These are phyloP conservation scores for Zymoseptoria tritici DNA, from an alignment of 2,329 filamentous ascomycete genomes.

Conservation along the genomic window DNA sequence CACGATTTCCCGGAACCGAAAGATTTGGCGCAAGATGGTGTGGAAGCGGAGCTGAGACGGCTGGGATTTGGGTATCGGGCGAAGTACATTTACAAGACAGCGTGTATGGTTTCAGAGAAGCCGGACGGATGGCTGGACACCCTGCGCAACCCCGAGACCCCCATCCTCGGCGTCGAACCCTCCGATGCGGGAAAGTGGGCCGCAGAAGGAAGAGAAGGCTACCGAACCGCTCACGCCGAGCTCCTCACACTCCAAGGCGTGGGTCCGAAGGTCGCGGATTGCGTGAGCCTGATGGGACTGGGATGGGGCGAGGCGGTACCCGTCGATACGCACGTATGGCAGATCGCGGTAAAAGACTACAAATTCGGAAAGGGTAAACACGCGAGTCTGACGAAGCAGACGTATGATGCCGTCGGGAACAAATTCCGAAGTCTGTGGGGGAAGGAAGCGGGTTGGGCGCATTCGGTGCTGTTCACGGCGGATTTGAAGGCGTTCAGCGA, in stretches of 20 bases:
- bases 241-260: slow-evolving; percentile 77
- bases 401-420: slow-evolving; percentile 83
- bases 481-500: slow-evolving; percentile 81
- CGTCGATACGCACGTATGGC: slow-evolving; percentile 97
- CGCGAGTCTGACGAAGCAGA: slow-evolving; percentile 78
- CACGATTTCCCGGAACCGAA: slow-evolving; percentile 80
- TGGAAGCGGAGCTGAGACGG: slow-evolving; percentile 71
- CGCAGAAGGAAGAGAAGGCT: slow-evolving; percentile 54
- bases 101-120: slow-evolving; percentile 64
- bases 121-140: slow-evolving; percentile 64
- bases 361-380: slow-evolving; percentile 76
- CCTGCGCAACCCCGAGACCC: slow-evolving; percentile 69
- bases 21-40: slow-evolving; percentile 62
- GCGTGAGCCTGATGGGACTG: slow-evolving; percentile 90
- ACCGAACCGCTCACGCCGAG: slow-evolving; percentile 71
- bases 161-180: slow-evolving; percentile 46
- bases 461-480: slow-evolving; percentile 92
- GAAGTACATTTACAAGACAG: slow-evolving; percentile 84
- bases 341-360: slow-evolving; percentile 94
- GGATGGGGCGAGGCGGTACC: slow-evolving; percentile 94
- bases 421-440: slow-evolving; percentile 89
- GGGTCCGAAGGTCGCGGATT: slow-evolving; percentile 94
- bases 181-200: slow-evolving; percentile 42
- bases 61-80: slow-evolving; percentile 93
- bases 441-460: slow-evolving; percentile 90